Base-by-base conservation (phyloP, 1,284 basidiomycete genomes). In the Leucocoprinus gongylophorus region DNA sequence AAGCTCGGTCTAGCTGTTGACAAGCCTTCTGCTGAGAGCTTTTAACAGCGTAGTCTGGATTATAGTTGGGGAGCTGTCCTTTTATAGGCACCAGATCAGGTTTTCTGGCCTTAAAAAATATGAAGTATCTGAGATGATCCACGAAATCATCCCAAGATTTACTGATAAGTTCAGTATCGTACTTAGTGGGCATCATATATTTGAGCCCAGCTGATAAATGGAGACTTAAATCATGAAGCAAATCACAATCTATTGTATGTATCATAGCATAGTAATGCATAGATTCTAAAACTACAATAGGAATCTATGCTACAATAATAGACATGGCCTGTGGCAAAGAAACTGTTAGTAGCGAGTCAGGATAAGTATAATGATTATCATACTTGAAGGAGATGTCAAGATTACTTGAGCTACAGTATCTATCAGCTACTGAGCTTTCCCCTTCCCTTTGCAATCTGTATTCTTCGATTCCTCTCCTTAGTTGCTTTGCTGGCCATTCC, bases 11-110 rank as follows among this genome's bases (percentile, higher is more conserved):
- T 49, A 56, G 48, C 7, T 54, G 53, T 5, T 10, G 28, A 28
- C 3, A 37, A 5, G 20, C 12, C 21, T 29, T 47, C 37, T 7
- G 21, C 20, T 9, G 20, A 9, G 10, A 28, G 5, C 3, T 44
- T 18, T 18, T 9, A 10, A 62, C 55, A 15, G 59, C 57, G 39
- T 57, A 63, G 26, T 64, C 61, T 33, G 62, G 62, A 40, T 64
- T 58, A 48, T 59, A 64, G 15, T 46, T 12, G 9, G 15, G 12
- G 40, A 6, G 41, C 55, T 4, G 5, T 37, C 13, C 10, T 49
- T 58, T 1, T 23, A 6, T 20, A 59, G n/a, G n/a, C n/a, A n/a
- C n/a, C n/a, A n/a, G n/a, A n/a, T n/a, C n/a, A n/a, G n/a, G n/a
- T n/a, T n/a, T n/a, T n/a, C n/a, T n/a, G n/a, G n/a, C n/a, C n/a